Percentiles rank a stretch among this genome's conserved stretches.
phyloP scores from a whole-genome alignment of 768 basidiomycete species.

The Xerocomellus amylosporus region DNA sequence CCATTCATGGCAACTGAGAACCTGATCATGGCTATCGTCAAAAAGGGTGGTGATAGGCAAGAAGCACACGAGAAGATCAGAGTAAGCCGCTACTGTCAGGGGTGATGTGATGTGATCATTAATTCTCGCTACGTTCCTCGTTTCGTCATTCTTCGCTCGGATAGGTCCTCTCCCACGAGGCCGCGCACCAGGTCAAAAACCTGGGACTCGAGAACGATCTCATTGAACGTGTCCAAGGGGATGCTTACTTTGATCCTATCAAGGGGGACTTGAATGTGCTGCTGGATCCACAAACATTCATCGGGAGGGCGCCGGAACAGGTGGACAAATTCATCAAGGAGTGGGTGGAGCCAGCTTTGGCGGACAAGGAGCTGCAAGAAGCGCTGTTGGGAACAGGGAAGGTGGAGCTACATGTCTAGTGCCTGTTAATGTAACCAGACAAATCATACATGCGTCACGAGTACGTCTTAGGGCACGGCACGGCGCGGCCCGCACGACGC shows the following conservation, averaged over 20 bases:
- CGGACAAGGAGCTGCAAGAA: constrained; percentile 50
- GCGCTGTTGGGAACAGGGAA: constrained; percentile 50
- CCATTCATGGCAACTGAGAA: constrained; percentile 99
- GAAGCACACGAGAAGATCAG: constrained; percentile 96
- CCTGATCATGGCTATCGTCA: constrained; percentile 98
- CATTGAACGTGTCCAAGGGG: constrained; percentile 77
- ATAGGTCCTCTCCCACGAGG: constrained; percentile 91
- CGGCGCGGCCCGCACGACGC: constrained; percentile 16
- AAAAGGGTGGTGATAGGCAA: constrained; percentile 91
- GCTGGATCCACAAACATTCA: constrained; percentile 84
- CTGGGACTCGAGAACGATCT: constrained; percentile 95
- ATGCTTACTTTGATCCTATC: constrained; percentile 90
- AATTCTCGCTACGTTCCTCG: constrained; percentile 7
- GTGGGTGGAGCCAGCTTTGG: constrained; percentile 84
- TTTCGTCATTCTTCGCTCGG: constrained; percentile 2
- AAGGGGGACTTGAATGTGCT: constrained; percentile 72
- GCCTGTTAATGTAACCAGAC: not conserved
- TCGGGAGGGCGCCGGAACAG: constrained; percentile 94
- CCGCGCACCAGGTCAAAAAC: constrained; percentile 90
- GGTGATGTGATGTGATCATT: constrained; percentile 17
- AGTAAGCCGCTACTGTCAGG: constrained; percentile 39
- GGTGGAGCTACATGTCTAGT: constrained; percentile 62
- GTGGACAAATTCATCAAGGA: constrained; percentile 84
- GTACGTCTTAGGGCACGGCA: constrained; percentile 2
- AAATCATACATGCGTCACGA: constrained; percentile 19